Percentiles rank a stretch among this genome's conserved stretches.
Evolutionary conservation across 2,329 filamentous ascomycete species (phyloP).

Genomic region (Capronia coronata): DNA sequence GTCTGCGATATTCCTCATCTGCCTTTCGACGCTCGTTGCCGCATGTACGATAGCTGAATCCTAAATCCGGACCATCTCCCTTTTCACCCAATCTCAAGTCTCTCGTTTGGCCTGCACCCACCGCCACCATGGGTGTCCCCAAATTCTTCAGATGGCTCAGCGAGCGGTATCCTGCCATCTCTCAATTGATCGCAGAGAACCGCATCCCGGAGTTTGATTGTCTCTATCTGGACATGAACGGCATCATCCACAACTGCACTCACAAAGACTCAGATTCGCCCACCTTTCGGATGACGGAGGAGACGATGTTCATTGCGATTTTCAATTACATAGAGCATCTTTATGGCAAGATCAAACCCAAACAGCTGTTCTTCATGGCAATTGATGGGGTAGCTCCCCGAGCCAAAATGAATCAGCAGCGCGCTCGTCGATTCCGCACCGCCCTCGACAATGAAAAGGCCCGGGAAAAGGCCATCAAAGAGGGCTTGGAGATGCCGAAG

Average conservation of each 20-base stretch:
- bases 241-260: constrained; percentile 98
- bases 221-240: constrained; percentile 87
- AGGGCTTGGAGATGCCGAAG: constrained; percentile 88
- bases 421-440: constrained; percentile 87
- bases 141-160: constrained; percentile 99
- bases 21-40: background rate
- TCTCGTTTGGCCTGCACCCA: constrained; percentile 22
- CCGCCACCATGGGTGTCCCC: constrained; percentile 57
- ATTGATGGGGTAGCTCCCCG: constrained; percentile 95
- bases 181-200: constrained; percentile 96
- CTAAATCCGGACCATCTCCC: constrained; percentile 3
- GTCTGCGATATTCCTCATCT: background rate
- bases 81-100: constrained; percentile 4
- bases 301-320: constrained; percentile 99
- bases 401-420: constrained; percentile 99
- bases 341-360: constrained; percentile 97
- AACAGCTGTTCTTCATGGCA: constrained; percentile 99
- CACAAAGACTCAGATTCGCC: constrained; percentile 93
- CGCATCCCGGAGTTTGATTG: constrained; percentile 98
- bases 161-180: constrained; percentile 97
- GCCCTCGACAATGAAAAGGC: constrained; percentile 84
- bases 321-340: constrained; percentile 99
- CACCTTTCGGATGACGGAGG: constrained; percentile 87
- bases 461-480: constrained; percentile 81
- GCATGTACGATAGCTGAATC: background rate